A percentile compares a stretch with the other conserved stretches of the same genome.
Evolutionary conservation across 2,329 filamentous ascomycete species (phyloP).

Genomic region (Pseudogymnoascus sp.): DNA sequence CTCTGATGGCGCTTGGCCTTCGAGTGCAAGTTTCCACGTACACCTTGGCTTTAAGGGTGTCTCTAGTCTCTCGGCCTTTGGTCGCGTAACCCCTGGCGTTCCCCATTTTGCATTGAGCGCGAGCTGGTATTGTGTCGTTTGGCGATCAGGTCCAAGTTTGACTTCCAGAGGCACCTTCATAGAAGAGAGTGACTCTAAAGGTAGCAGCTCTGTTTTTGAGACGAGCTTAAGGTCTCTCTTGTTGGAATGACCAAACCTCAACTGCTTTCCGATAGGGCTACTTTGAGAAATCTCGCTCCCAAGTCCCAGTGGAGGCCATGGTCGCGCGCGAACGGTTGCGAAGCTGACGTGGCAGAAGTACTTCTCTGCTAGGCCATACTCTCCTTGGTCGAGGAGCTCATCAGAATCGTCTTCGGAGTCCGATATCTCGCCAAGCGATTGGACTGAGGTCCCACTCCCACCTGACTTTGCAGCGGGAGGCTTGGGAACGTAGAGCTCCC

Average conservation of each 20-base stretch:
- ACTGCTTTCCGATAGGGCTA: background rate
- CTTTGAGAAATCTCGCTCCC: background rate
- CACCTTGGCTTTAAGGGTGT: background rate
- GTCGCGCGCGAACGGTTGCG: background rate
- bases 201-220: background rate
- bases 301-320: slow-evolving; percentile 1
- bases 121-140: background rate
- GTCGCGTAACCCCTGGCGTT: background rate
- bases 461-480: background rate
- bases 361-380: background rate
- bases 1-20: background rate
- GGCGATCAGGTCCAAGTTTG: background rate
- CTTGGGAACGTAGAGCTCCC: background rate
- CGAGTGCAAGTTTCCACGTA: background rate
- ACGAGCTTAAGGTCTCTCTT: background rate
- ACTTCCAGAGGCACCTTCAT: background rate
- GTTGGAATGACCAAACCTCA: background rate
- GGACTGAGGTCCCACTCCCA: background rate
- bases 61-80: background rate
- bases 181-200: background rate
- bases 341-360: background rate
- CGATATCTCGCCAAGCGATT: background rate
- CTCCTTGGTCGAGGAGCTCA: background rate
- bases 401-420: background rate
- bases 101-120: background rate